A percentile compares a stretch with the other conserved stretches of the same genome.
Conservation (phyloP, 2,329 filamentous ascomycete genomes). For the Fulvia fulva region DNA sequence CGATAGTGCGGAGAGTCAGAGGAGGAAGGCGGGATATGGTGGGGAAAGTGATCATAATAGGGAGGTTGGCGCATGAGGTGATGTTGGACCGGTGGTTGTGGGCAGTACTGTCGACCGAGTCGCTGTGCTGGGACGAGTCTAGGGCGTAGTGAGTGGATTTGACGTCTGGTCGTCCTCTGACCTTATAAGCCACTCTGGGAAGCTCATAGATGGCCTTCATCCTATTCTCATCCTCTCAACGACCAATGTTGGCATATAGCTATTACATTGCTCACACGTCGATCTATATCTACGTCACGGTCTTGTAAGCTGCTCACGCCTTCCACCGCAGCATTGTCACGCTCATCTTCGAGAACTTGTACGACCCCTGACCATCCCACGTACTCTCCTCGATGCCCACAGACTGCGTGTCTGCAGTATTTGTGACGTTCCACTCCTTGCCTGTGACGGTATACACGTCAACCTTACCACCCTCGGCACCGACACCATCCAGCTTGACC, state of each 20-base stretch:
- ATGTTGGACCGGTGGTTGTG: background rate
- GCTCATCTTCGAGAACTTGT: constrained; percentile 65
- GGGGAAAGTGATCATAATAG: constrained; percentile 20
- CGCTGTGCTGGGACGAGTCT: too few species aligned
- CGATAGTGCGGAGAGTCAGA: constrained; percentile 37
- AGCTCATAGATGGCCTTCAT: too few species aligned
- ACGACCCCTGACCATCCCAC: constrained; percentile 62
- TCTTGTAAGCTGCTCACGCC: constrained; percentile 11
- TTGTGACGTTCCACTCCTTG: constrained; percentile 53
- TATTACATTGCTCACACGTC: background rate
- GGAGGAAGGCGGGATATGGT: constrained; percentile 41
- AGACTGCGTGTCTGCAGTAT: constrained; percentile 59
- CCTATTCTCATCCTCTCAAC: too few species aligned
- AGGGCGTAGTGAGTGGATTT: too few species aligned
- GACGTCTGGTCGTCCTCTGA: too few species aligned
- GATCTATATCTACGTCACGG: background rate
- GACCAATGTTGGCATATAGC: too few species aligned
- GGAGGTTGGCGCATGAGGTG: constrained; percentile 45
- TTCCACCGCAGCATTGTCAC: constrained; percentile 63
- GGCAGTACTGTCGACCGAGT: too few species aligned
- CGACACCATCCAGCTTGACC: constrained; percentile 56
- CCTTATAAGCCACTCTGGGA: too few species aligned
- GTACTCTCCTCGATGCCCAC: constrained; percentile 58
- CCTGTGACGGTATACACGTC: constrained; percentile 62
- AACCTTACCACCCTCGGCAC: constrained; percentile 38